Percentiles rank a stretch among this genome's conserved stretches.
phyloP scores from a whole-genome alignment of 2,329 filamentous ascomycete species.

The Magnaporthiopsis rhizophila region DNA sequence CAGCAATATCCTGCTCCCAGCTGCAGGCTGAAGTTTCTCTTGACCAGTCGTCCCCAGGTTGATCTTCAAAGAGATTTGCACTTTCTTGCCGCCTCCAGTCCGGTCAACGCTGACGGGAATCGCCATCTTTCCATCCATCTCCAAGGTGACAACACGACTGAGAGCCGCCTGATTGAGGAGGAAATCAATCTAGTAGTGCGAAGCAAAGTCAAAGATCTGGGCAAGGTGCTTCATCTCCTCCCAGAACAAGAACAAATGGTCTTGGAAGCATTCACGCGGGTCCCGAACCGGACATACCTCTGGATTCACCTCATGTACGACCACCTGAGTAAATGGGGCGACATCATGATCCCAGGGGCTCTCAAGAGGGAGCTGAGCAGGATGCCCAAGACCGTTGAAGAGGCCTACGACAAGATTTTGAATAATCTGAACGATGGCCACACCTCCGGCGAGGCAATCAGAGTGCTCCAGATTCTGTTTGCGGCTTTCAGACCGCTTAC shows the following conservation, averaged over 20 bases:
- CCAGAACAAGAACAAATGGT: neutral
- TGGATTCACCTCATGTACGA: conserved; percentile 17
- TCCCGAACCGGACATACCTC: conserved; percentile 18
- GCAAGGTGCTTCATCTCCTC: neutral
- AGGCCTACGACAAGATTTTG: neutral
- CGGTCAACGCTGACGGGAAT: conserved; percentile 10
- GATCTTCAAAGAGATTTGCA: conserved; percentile 19
- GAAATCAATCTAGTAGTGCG: neutral
- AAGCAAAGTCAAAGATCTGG: neutral
- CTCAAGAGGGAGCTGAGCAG: conserved; percentile 14
- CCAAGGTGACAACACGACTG: neutral
- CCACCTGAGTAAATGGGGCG: conserved; percentile 11
- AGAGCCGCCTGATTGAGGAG: neutral
- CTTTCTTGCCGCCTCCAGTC: conserved; percentile 18
- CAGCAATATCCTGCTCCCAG: conserved; percentile 7
- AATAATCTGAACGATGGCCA: neutral
- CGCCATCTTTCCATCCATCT: neutral
- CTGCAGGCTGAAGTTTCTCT: conserved; percentile 15
- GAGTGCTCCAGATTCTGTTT: conserved; percentile 26
- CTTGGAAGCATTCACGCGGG: conserved; percentile 9
- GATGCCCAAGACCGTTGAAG: neutral
- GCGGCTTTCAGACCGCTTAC: conserved; percentile 24
- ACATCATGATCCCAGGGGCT: conserved; percentile 14
- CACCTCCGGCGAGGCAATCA: conserved; percentile 14
- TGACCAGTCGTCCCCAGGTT: conserved; percentile 28